A percentile compares a stretch with the other conserved stretches of the same genome.
These are phyloP conservation scores for Tuber aestivum DNA, from an alignment of 495 filamentous ascomycete species.

Conservation along the genomic window DNA sequence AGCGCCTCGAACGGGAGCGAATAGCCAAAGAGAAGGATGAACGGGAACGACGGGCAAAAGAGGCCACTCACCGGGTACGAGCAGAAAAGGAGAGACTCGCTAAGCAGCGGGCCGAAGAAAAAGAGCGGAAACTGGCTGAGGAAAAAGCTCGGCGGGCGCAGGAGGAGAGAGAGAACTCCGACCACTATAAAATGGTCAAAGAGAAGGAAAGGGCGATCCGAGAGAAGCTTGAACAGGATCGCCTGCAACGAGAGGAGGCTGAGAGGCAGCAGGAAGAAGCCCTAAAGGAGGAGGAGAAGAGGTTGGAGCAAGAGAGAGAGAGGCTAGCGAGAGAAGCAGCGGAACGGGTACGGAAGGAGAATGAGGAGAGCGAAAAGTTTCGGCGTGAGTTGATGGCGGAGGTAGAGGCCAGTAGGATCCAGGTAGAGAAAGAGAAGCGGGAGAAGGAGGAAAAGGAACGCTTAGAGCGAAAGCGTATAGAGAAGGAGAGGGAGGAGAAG, in stretches of 20 bases:
- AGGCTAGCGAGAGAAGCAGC: slow-evolving; percentile 29
- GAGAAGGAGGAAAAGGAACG: slow-evolving; percentile 30
- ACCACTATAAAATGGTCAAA: slow-evolving; percentile 8
- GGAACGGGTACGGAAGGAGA: slow-evolving; percentile 35
- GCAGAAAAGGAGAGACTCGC: slow-evolving; percentile 41
- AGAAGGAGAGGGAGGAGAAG: slow-evolving; percentile 30
- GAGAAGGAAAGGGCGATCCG: slow-evolving; percentile 35
- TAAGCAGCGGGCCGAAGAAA: slow-evolving; percentile 43
- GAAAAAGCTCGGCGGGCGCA: slow-evolving; percentile 42
- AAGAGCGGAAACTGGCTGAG: slow-evolving; percentile 40
- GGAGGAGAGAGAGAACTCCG: slow-evolving; percentile 23
- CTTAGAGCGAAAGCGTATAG: slow-evolving; percentile 19
- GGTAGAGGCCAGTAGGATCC: slow-evolving; percentile 35
- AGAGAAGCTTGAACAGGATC: slow-evolving; percentile 38
- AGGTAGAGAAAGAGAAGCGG: slow-evolving; percentile 31
- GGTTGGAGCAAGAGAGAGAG: slow-evolving; percentile 26
- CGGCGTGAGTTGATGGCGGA: slow-evolving; percentile 38
- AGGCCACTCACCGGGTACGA: slow-evolving; percentile 32
- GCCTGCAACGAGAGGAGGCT: slow-evolving; percentile 28
- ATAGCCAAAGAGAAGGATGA: slow-evolving; percentile 44
- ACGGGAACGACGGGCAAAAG: slow-evolving; percentile 27
- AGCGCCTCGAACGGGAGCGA: slow-evolving; percentile 30
- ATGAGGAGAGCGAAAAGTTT: slow-evolving; percentile 40
- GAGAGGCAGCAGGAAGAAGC: slow-evolving; percentile 19
- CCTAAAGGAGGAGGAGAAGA: slow-evolving; percentile 23